These are phyloP conservation scores for Fraxinus anomala DNA, from an alignment of 257 asterid genomes.

Conservation along the genomic window DNA sequence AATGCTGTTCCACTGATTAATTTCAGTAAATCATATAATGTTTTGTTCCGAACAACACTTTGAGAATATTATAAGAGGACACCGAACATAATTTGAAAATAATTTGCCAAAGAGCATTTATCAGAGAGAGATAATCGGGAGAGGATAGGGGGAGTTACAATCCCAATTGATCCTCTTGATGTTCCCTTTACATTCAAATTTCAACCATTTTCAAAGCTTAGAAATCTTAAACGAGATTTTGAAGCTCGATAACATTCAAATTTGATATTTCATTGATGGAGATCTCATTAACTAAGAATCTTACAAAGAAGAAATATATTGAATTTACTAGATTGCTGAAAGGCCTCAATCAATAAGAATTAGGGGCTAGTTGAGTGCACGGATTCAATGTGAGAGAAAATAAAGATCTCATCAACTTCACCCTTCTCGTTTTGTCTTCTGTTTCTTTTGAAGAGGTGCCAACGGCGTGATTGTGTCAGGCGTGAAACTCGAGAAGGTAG, in stretches of 20 bases:
- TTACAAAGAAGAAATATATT: conserved; percentile 18
- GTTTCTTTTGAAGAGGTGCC: conserved; percentile 7
- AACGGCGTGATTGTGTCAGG: conserved; percentile 21
- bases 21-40: conserved; percentile 23
- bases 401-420: conserved; percentile 17
- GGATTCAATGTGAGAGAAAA: conserved; percentile 26
- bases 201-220: conserved; percentile 26
- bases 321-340: conserved; percentile 24
- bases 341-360: conserved; percentile 1
- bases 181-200: conserved; percentile 26
- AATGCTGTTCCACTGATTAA: conserved; percentile 51
- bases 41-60: conserved; percentile 11
- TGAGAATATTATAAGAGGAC: conserved; percentile 23
- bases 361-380: conserved; percentile 13
- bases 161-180: conserved; percentile 21
- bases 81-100: not conserved
- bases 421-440: conserved; percentile 8
- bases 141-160: conserved; percentile 16
- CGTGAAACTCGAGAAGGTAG: conserved; percentile 9
- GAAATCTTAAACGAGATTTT: conserved; percentile 24
- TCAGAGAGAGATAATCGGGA: conserved; percentile 7
- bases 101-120: not conserved
- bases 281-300: conserved; percentile 31
- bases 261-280: conserved; percentile 17
- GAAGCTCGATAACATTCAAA: conserved; percentile 25